These are phyloP conservation scores for Aspergillus pseudotamarii DNA, from an alignment of 2,329 filamentous ascomycete species.

Conservation along the genomic window DNA sequence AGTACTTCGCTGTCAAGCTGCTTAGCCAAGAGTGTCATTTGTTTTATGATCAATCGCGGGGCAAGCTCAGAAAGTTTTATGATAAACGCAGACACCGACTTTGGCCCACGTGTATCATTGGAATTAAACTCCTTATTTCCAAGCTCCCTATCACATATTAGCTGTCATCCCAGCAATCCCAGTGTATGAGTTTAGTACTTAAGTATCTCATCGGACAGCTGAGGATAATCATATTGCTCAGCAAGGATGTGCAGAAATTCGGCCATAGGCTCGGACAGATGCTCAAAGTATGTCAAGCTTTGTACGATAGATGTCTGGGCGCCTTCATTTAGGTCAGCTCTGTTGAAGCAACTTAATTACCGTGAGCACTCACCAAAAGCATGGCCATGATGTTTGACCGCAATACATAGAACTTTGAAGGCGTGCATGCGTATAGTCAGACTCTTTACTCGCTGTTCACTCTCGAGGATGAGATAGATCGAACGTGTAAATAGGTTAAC, in stretches of 20 bases:
- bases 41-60: constrained; percentile 90
- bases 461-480: constrained; percentile 91
- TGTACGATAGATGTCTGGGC: constrained; percentile 98
- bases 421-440: constrained; percentile 92
- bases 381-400: constrained; percentile 96
- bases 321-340: constrained; percentile 54
- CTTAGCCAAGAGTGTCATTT: constrained; percentile 94
- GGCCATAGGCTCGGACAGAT: constrained; percentile 98
- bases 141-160: constrained; percentile 64
- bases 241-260: constrained; percentile 95
- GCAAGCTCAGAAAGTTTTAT: constrained; percentile 90
- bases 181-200: constrained; percentile 43
- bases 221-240: constrained; percentile 96
- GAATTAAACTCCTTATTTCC: constrained; percentile 98
- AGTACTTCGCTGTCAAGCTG: constrained; percentile 87
- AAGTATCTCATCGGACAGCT: constrained; percentile 89
- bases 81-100: constrained; percentile 93
- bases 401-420: constrained; percentile 95
- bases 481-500: constrained; percentile 88
- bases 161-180: constrained; percentile 2
- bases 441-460: constrained; percentile 86
- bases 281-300: constrained; percentile 96
- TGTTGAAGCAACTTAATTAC: background rate
- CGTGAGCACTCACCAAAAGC: constrained; percentile 71
- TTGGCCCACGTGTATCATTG: constrained; percentile 92